A percentile compares a stretch with the other conserved stretches of the same genome.
phyloP scores from a whole-genome alignment of 805 yeast genomes.

The Diddensiella transvaalensis region DNA sequence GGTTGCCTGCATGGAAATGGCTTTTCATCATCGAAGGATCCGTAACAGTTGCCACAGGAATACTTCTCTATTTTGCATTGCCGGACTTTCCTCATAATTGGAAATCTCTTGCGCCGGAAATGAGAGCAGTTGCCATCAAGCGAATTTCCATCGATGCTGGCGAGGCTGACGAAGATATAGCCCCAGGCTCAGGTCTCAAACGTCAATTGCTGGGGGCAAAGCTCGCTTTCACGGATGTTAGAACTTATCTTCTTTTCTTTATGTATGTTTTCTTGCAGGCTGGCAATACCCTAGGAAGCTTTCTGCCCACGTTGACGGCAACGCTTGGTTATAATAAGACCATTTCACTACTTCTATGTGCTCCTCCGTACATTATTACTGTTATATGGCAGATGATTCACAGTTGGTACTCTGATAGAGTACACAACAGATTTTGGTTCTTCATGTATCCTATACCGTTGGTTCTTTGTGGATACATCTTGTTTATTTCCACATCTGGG shows the following conservation, averaged over 20 bases:
- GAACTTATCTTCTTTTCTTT: constrained; percentile 19
- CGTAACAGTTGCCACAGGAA: constrained; percentile 32
- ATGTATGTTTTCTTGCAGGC: constrained; percentile 38
- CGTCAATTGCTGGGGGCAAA: not conserved
- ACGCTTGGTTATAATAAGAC: constrained; percentile 50
- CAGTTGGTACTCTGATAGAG: constrained; percentile 54
- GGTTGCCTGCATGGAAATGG: constrained; percentile 48
- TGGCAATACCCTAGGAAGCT: constrained; percentile 58
- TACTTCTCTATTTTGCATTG: constrained; percentile 39
- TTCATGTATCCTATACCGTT: constrained; percentile 9
- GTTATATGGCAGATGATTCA: constrained; percentile 48
- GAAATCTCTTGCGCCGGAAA: constrained; percentile 39
- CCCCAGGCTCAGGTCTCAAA: not conserved
- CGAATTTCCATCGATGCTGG: constrained; percentile 21
- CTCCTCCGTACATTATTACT: constrained; percentile 55
- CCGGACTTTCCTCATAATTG: constrained; percentile 43
- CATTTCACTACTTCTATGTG: constrained; percentile 53
- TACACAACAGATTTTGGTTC: constrained; percentile 49
- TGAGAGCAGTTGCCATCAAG: constrained; percentile 23
- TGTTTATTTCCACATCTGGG: constrained; percentile 1
- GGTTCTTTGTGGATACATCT: constrained; percentile 3
- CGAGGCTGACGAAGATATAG: constrained; percentile 7
- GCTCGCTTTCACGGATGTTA: constrained; percentile 24
- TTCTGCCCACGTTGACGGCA: constrained; percentile 57
- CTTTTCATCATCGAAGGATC: constrained; percentile 48